Evolutionary conservation across 495 filamentous ascomycete species (phyloP).

Genomic region (Hyaloscypha hepaticicola): DNA sequence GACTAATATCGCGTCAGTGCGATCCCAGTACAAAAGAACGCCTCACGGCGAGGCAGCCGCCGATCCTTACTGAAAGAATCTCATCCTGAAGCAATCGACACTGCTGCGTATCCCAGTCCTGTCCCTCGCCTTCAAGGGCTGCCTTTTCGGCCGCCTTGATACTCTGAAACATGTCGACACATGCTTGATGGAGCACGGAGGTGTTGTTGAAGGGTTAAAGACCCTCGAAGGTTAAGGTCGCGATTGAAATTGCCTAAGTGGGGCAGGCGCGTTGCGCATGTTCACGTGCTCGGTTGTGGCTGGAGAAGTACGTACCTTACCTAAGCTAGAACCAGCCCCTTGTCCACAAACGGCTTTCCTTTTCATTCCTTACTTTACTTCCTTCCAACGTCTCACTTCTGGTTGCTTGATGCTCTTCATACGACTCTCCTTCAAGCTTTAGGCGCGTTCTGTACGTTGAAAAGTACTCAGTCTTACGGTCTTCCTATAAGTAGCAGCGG

Average conservation of each 20-base stretch:
- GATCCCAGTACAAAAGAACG: conserved; percentile 3
- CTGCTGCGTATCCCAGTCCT: conserved; percentile 21
- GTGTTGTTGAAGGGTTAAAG: neutral
- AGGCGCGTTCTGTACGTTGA: too few relatives aligned
- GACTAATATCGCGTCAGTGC: conserved; percentile 10
- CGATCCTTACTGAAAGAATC: conserved; percentile 23
- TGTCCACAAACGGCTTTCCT: too few relatives aligned
- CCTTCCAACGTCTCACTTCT: too few relatives aligned
- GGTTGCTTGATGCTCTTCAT: too few relatives aligned
- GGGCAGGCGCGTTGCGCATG: neutral
- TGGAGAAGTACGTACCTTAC: neutral
- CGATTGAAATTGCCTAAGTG: neutral
- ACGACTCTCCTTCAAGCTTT: too few relatives aligned
- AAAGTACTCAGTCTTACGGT: too few relatives aligned
- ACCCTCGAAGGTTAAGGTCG: neutral
- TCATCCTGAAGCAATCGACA: conserved; percentile 3
- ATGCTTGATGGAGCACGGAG: neutral
- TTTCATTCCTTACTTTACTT: too few relatives aligned
- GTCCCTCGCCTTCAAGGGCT: conserved; percentile 19
- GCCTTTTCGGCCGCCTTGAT: conserved; percentile 17
- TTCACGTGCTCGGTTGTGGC: neutral
- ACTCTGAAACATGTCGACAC: conserved; percentile 10
- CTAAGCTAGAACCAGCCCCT: too few relatives aligned
- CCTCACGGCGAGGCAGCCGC: neutral
- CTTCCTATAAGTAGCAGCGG: too few relatives aligned